Evolutionary conservation across 257 asterid genomes (phyloP).

Genomic region (Pogostemon cablin): DNA sequence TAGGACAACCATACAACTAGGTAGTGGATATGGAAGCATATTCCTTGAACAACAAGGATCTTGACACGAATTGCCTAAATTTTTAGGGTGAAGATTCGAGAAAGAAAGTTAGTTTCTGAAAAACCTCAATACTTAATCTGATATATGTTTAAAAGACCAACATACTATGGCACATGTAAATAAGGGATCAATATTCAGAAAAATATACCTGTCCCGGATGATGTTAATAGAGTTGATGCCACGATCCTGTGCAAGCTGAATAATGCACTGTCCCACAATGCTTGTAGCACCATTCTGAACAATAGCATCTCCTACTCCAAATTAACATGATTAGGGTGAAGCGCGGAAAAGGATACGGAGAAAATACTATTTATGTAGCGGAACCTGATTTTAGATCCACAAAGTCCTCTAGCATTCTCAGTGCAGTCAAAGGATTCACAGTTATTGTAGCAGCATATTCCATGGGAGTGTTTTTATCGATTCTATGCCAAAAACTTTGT

Average conservation of each 20-base stretch:
- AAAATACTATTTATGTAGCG: constrained; percentile 16
- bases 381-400: constrained; percentile 74
- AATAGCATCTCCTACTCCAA: constrained; percentile 70
- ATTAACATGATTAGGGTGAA: constrained; percentile 29
- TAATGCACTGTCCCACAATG: constrained; percentile 92
- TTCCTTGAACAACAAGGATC: constrained; percentile 2
- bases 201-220: constrained; percentile 81
- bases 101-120: not conserved
- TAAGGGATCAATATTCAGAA: not conserved
- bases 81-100: not conserved
- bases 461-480: constrained; percentile 70
- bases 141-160: constrained; percentile 20
- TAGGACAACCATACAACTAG: constrained; percentile 6
- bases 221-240: constrained; percentile 79
- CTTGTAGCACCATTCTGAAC: constrained; percentile 99
- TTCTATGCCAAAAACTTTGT: constrained; percentile 79
- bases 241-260: constrained; percentile 85
- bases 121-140: not conserved
- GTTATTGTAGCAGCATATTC: constrained; percentile 90
- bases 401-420: constrained; percentile 94
- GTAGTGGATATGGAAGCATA: constrained; percentile 20
- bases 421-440: constrained; percentile 90
- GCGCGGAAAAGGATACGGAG: constrained; percentile 12
- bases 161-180: constrained; percentile 12
- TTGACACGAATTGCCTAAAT: constrained; percentile 6